Evolutionary conservation across 495 filamentous ascomycete genomes (phyloP), one percentile per base, ranked within the genome.

Genomic region (Tuber borchii): DNA sequence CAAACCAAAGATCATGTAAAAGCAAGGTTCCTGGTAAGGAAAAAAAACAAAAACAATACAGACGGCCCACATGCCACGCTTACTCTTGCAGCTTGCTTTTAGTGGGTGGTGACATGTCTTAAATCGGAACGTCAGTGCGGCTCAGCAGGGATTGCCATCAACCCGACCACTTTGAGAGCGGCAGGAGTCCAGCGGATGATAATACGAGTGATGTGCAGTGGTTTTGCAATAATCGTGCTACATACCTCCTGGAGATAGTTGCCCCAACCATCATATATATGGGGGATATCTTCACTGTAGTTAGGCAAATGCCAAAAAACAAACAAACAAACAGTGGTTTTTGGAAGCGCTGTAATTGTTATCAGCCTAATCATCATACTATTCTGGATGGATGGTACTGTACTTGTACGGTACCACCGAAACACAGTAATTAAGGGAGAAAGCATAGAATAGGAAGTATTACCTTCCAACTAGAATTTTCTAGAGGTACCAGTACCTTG

Each of bases 1-100:
- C 56, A 65, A 65, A 65, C 56, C 56, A 65, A 34, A 65, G 56
- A 65, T 65, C 56, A n/a, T 17, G 56, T 65, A 65, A 14, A 31
- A 65, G 26, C 31, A 65, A 65, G 4, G 26, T 65, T 65, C 56
- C 56, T 19, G 31, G 56, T 65, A 34, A 16, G 19, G 56, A 65
- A 65, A 65, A 1, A 65, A 65, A 12, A 65, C 34, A 65, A 61
- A 43, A 0, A 65, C 34, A 17, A 31, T 65, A 14, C n/a, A n/a
- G n/a, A n/a, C n/a, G 26, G 17, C 56, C 3, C 39, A 40, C 39
- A 40, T 40, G 39, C 26, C 26, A 65, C 26, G 26, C 26, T 34
- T 34, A 65, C 34, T 34, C 39, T 40, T 40, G 39, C 39, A 40
- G 56, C 56, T 65, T 65, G 56, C 56, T 65, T 65, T 65, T 34